These are phyloP conservation scores for Eucalyptus melliodora DNA, from an alignment of 345 rosid species.

Conservation along the genomic window DNA sequence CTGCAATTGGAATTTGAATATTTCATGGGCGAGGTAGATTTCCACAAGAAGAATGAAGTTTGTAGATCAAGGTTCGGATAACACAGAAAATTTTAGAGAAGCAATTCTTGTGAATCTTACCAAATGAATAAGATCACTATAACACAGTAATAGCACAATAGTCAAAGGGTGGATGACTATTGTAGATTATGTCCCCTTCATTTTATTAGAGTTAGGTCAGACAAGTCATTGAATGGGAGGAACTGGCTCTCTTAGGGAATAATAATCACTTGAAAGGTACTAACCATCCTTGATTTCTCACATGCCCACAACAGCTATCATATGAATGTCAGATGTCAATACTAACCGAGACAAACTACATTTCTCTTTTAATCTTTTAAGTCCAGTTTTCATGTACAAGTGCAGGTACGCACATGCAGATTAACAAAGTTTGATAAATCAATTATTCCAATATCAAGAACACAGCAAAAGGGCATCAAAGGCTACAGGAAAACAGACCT, in stretches of 20 bases:
- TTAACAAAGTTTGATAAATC: not conserved
- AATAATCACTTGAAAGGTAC: not conserved
- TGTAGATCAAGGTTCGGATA: not conserved
- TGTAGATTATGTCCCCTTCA: not conserved
- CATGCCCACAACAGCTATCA: not conserved
- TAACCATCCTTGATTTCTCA: not conserved
- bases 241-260: not conserved
- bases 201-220: not conserved
- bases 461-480: not conserved
- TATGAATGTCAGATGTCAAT: not conserved
- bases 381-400: not conserved
- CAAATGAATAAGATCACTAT: not conserved
- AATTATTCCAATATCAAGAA: not conserved
- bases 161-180: not conserved
- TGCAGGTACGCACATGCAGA: not conserved
- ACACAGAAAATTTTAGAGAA: not conserved
- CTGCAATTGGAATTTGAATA: conserved; percentile 11
- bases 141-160: not conserved
- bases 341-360: not conserved
- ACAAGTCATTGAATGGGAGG: not conserved
- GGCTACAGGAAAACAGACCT: not conserved
- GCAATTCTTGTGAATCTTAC: not conserved
- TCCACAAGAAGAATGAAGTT: not conserved
- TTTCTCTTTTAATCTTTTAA: not conserved
- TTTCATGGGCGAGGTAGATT: not conserved